Percentiles rank a stretch among this genome's conserved stretches.
These are phyloP conservation scores for Gossypium trilobum DNA, from an alignment of 441 rosid genomes.

Conservation along the genomic window DNA sequence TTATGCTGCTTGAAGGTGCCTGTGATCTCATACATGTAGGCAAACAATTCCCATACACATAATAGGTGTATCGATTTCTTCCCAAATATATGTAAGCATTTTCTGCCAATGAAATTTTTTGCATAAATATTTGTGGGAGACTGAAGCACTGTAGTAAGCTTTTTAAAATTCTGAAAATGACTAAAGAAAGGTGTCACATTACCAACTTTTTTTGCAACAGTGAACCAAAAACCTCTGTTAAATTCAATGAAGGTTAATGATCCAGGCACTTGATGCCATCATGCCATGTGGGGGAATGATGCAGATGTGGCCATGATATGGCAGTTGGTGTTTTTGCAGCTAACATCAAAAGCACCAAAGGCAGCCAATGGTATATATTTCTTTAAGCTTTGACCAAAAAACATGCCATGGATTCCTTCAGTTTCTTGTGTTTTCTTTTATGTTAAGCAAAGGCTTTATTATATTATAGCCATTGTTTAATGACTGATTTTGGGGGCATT, in stretches of 20 bases:
- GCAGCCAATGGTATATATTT: not conserved
- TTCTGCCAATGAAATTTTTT: too few species aligned
- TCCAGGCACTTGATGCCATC: not conserved
- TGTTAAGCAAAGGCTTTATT: slow-evolving; percentile 4
- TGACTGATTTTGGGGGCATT: slow-evolving; percentile 10
- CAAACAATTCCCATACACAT: not conserved
- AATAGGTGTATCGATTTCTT: not conserved
- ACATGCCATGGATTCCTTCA: too few species aligned
- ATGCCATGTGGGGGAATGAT: not conserved
- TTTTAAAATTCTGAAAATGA: not conserved
- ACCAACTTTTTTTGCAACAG: not conserved
- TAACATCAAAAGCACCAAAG: not conserved
- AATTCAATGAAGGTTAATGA: not conserved
- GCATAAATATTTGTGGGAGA: too few species aligned
- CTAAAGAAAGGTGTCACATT: not conserved
- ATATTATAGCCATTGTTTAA: not conserved
- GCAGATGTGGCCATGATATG: not conserved
- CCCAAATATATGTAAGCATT: too few species aligned
- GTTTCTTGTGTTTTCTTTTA: not conserved
- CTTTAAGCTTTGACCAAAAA: not conserved
- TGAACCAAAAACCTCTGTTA: not conserved
- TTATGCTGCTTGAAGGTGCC: not conserved
- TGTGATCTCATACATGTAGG: not conserved
- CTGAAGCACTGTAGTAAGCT: too few species aligned
- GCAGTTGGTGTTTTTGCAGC: not conserved